Conservation (phyloP, 257 asterid species). For the Solanum lignicaule region DNA sequence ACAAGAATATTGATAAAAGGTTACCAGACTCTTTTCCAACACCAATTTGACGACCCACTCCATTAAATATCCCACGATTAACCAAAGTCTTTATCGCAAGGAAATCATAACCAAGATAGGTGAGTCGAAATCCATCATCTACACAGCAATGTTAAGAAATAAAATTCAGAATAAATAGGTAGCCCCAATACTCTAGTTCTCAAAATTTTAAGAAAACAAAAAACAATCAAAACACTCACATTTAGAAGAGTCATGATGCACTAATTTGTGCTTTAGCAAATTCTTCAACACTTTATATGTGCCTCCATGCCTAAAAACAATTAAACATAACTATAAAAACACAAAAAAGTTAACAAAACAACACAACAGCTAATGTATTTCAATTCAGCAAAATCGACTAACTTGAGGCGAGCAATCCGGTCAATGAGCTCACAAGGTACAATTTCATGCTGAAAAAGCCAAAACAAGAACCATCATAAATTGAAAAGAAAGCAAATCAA, state of each 20-base stretch:
- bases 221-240: conserved; percentile 36
- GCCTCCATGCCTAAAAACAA: conserved; percentile 78
- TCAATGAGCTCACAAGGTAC: conserved; percentile 76
- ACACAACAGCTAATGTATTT: neutral
- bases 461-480: neutral
- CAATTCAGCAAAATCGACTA: neutral
- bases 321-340: neutral
- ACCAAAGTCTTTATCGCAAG: conserved; percentile 93
- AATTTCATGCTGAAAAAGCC: conserved; percentile 61
- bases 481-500: neutral
- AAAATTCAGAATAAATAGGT: neutral
- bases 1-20: neutral
- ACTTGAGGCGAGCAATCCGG: conserved; percentile 83
- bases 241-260: conserved; percentile 93
- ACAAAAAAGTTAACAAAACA: neutral
- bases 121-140: conserved; percentile 98
- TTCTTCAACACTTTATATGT: conserved; percentile 93
- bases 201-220: neutral
- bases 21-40: conserved; percentile 97
- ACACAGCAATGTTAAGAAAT: neutral
- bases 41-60: conserved; percentile 98
- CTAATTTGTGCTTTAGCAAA: conserved; percentile 87
- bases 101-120: conserved; percentile 94
- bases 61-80: conserved; percentile 75
- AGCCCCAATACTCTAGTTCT: neutral